Conservation (phyloP, 306 rosid species). For the Parietaria judaica region DNA sequence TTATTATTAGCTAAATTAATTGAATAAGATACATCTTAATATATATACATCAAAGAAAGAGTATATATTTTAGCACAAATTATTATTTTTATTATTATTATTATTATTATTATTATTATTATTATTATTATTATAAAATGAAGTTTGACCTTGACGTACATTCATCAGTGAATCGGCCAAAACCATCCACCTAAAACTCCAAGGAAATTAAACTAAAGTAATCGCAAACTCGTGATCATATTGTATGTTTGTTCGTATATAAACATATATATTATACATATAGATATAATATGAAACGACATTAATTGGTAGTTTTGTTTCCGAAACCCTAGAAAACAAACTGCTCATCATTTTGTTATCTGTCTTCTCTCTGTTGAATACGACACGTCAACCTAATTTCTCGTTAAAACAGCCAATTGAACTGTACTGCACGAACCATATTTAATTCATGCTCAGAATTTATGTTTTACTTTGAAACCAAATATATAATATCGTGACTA, state of each 20-base stretch:
- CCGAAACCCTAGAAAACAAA: slow-evolving; percentile 78
- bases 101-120: too few relatives aligned
- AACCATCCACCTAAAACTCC: background rate
- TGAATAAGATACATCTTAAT: too few relatives aligned
- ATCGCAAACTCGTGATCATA: background rate
- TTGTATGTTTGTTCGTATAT: background rate
- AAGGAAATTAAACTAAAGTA: background rate
- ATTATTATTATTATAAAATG: too few relatives aligned
- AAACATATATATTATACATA: background rate
- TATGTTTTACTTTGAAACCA: background rate
- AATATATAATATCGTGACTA: background rate
- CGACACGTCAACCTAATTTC: slow-evolving; percentile 54
- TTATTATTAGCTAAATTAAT: too few relatives aligned
- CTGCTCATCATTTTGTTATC: slow-evolving; percentile 36
- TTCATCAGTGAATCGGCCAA: too few relatives aligned
- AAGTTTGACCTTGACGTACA: background rate
- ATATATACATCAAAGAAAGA: too few relatives aligned
- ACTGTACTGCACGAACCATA: slow-evolving; percentile 19
- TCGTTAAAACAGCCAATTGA: slow-evolving; percentile 42
- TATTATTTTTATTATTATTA: too few relatives aligned
- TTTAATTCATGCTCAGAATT: slow-evolving; percentile 24
- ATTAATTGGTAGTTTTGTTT: slow-evolving; percentile 10
- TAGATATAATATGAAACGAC: slow-evolving; percentile 9
- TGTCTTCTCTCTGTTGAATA: slow-evolving; percentile 47
- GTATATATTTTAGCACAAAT: too few relatives aligned